A percentile compares a stretch with the other conserved stretches of the same genome.
Evolutionary conservation across 257 asterid genomes (phyloP).

Genomic region (Solanum pimpinellifolium): DNA sequence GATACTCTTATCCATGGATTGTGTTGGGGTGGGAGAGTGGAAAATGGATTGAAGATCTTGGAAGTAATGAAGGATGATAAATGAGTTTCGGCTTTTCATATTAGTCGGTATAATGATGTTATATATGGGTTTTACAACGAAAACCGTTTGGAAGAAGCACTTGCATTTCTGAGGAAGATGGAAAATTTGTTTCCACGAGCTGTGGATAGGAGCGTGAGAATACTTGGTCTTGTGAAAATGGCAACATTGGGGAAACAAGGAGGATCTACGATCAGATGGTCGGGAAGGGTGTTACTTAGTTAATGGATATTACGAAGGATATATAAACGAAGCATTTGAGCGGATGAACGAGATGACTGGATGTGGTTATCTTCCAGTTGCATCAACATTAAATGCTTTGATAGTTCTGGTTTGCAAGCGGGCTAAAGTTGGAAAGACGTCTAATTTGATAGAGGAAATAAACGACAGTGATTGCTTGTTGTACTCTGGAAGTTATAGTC

Average conservation of each 20-base stretch:
- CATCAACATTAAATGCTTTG: slow-evolving; percentile 39
- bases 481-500: slow-evolving; percentile 44
- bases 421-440: slow-evolving; percentile 33
- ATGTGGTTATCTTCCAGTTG: slow-evolving; percentile 31
- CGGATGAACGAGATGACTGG: slow-evolving; percentile 44
- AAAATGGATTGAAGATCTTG: slow-evolving; percentile 52
- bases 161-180: slow-evolving; percentile 40
- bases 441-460: slow-evolving; percentile 60
- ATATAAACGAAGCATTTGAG: slow-evolving; percentile 50
- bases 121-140: too few relatives aligned
- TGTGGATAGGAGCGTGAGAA: slow-evolving; percentile 30
- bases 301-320: slow-evolving; percentile 20
- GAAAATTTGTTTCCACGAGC: slow-evolving; percentile 43
- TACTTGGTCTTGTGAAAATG: slow-evolving; percentile 32
- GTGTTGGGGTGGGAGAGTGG: slow-evolving; percentile 39
- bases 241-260: slow-evolving; percentile 30
- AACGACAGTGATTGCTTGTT: slow-evolving; percentile 31
- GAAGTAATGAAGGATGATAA: slow-evolving; percentile 42
- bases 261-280: slow-evolving; percentile 34
- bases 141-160: too few relatives aligned
- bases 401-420: slow-evolving; percentile 42
- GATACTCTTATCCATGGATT: slow-evolving; percentile 53
- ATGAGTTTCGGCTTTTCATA: slow-evolving; percentile 11
- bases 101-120: slow-evolving; percentile 6
- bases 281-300: slow-evolving; percentile 37